Evolutionary conservation across 2,329 filamentous ascomycete species (phyloP).

Genomic region (Calonectria montana): DNA sequence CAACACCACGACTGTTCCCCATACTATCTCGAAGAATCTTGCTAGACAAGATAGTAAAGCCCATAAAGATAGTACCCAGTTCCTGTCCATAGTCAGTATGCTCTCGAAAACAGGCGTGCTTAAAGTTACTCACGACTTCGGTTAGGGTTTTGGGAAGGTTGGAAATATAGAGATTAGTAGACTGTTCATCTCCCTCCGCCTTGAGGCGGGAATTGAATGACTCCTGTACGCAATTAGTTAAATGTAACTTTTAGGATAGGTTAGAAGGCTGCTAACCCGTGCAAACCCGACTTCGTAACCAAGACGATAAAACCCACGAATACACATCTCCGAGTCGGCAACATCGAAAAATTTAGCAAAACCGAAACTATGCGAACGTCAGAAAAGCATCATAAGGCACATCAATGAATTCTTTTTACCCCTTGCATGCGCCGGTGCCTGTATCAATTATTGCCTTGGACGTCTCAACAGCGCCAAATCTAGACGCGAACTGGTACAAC

Average conservation of each 20-base stretch:
- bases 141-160: conserved; percentile 94
- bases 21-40: conserved; percentile 93
- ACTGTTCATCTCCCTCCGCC: conserved; percentile 88
- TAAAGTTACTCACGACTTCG: conserved; percentile 75
- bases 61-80: conserved; percentile 81
- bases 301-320: conserved; percentile 92
- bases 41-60: conserved; percentile 88
- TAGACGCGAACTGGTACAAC: conserved; percentile 81
- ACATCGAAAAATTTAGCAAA: conserved; percentile 96
- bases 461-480: conserved; percentile 94
- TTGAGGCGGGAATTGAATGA: conserved; percentile 99
- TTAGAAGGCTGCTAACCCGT: conserved; percentile 67
- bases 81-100: conserved; percentile 60
- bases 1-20: conserved; percentile 95
- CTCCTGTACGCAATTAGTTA: conserved; percentile 68
- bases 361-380: conserved; percentile 75
- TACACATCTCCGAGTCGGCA: conserved; percentile 92
- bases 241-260: neutral
- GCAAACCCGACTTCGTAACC: conserved; percentile 99
- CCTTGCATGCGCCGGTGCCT: conserved; percentile 93
- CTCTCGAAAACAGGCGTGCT: neutral
- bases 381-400: conserved; percentile 5
- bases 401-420: conserved; percentile 66
- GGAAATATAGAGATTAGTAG: conserved; percentile 97
- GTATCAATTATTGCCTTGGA: conserved; percentile 99